Base-by-base conservation (phyloP, 305 asterid genomes). In the Euphrasia arctica region DNA sequence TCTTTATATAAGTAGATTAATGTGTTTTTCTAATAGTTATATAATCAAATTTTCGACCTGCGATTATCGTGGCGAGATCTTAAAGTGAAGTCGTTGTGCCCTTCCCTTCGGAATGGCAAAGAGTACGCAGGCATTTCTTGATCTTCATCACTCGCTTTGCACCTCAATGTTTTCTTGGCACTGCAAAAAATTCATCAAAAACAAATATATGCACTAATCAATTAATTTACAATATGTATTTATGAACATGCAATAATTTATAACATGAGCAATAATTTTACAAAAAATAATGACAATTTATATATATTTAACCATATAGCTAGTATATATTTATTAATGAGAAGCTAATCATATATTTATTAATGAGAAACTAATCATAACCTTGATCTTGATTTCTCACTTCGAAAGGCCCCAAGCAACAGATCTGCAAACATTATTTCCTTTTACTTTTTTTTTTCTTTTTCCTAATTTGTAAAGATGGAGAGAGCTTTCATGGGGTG, bases 341-440 rank as follows among this genome's bases (percentile, higher is more conserved):
- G 15, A 31, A 63, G 12, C n/a, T 50, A 9, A 36, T 2, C 22
- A 18, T 18, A 18, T 18, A 31, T 14, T 13, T 29, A 48, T 10
- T 4, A 12, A 11, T 48, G 29, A 15, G 15, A 29, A 63, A 6
- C 12, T 49, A 9, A 36, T 60, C 15, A 34, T 55, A 31, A 80
- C 80, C 82, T 80, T 70, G 78, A 77, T 64, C 82, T 77, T 72
- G 78, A 75, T 64, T 77, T 74, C 32, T 80, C 80, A 58, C 69
- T 67, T 41, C 74, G 70, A 57, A 80, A 72, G 66, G 82, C 69
- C 27, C 74, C 71, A 62, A 77, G 25, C 14, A 78, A 62, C 61
- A 74, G 58, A 49, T 67, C 70, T 43, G 65, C 68, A 1, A 75
- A 43, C 75, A 69, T 74, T 8, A 28, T 42, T 64, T 25, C 27